phyloP scores from a whole-genome alignment of 257 asterid species.

The Solanum sejunctum region DNA sequence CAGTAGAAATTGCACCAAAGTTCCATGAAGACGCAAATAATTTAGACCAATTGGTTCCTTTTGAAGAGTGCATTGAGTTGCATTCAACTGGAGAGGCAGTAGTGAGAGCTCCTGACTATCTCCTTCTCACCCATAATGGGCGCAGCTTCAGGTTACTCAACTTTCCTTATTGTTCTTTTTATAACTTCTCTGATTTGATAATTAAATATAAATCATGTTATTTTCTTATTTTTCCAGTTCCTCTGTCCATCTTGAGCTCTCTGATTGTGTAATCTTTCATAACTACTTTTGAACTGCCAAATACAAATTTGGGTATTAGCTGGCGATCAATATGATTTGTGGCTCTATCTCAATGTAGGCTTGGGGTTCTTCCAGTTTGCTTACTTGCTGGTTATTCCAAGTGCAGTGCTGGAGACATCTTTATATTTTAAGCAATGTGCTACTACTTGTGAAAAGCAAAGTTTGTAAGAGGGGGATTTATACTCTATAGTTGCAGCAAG shows the following conservation, averaged over 20 bases:
- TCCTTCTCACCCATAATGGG: constrained; percentile 87
- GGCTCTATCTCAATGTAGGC: neutral
- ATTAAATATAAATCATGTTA: neutral
- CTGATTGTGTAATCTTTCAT: neutral
- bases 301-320: neutral
- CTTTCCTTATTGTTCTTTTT: constrained; percentile 13
- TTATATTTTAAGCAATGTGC: neutral
- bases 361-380: neutral
- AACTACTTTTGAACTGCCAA: neutral
- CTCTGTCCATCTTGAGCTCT: neutral
- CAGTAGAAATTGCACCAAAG: constrained; percentile 78
- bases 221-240: neutral
- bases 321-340: neutral
- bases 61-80: constrained; percentile 74
- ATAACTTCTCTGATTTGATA: neutral
- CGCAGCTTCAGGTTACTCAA: constrained; percentile 82
- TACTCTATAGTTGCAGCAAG: neutral
- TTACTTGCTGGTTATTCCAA: neutral
- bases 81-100: constrained; percentile 57
- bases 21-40: constrained; percentile 94
- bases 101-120: constrained; percentile 86
- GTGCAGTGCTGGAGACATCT: neutral
- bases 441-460: neutral
- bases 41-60: constrained; percentile 85
- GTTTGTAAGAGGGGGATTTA: neutral